Base-by-base conservation (phyloP, 768 basidiomycete species). In the Steccherinum ochraceum region DNA sequence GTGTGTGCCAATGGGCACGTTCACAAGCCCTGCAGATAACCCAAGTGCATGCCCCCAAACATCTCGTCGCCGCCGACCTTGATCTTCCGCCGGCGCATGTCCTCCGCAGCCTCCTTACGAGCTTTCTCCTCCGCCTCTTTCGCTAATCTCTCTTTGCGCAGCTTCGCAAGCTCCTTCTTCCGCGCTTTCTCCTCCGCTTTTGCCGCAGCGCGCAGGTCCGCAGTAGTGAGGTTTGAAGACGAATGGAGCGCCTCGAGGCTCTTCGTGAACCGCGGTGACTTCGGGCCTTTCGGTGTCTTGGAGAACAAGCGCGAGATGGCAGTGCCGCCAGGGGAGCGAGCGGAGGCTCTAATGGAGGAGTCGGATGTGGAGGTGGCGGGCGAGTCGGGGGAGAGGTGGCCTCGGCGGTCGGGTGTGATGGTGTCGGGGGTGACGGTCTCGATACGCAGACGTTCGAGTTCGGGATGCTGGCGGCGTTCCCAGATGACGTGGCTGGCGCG, bases 81-180 rank as follows among this genome's bases (percentile, higher is more conserved):
- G 25, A 23, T 5, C 21, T 52, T 48, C 23, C 40, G 2, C 4
- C 43, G 35, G 16, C 16, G 7, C 30, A 35, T 35, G 44, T 60
- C 58, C 48, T 52, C 58, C 26, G 53, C 26, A 48, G 40, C 52
- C 52, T 52, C 52, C 68, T 69, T 52, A 53, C 67, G 58, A 64
- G 59, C 61, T 13, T 62, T 66, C 46, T 67, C 67, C 60, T 72
- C 75, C 54, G 78, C 66, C 44, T 75, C 68, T 50, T 66, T 59
- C n/a, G 77, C 76, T 25, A 78, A 65, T 46, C 67, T 67, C 51
- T 75, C 72, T 25, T 63, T 64, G 55, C 63, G 69, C 49, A 68
- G 68, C 26, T 68, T 66, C 45, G 68, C 62, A 47, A 71, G 66
- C 10, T 72, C 70, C 58, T 72, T 71, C 62, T 70, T 78, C 49